These are phyloP conservation scores for Fusarium marasasianum DNA, from an alignment of 2,329 filamentous ascomycete genomes.

Conservation along the genomic window DNA sequence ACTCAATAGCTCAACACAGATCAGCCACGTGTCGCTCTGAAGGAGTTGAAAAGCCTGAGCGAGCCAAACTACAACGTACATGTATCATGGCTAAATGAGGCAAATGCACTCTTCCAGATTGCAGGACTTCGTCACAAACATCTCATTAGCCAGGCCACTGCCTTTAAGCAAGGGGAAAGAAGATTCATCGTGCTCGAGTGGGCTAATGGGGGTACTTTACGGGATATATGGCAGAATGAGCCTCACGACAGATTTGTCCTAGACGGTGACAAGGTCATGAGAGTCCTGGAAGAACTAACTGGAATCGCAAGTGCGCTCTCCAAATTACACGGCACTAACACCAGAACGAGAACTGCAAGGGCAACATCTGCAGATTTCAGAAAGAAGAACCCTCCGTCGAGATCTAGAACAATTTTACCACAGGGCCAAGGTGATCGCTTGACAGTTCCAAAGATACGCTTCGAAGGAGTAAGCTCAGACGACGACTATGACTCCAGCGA, in stretches of 20 bases:
- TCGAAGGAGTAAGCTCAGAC: background rate
- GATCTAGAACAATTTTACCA: background rate
- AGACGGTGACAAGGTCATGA: background rate
- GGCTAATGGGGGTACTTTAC: slow-evolving; percentile 22
- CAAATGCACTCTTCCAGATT: slow-evolving; percentile 13
- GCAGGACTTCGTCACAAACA: slow-evolving; percentile 5
- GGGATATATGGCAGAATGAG: slow-evolving; percentile 12
- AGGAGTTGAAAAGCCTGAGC: slow-evolving; percentile 5
- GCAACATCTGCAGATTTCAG: background rate
- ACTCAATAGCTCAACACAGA: background rate
- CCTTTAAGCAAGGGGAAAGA: background rate
- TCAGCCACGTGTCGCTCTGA: slow-evolving; percentile 3
- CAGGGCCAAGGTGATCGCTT: background rate
- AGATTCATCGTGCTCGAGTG: slow-evolving; percentile 28
- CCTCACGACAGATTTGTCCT: background rate
- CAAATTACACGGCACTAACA: background rate
- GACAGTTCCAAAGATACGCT: background rate
- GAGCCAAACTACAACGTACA: slow-evolving; percentile 4
- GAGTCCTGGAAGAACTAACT: slow-evolving; percentile 14
- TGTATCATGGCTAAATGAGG: background rate
- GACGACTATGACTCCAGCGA: background rate
- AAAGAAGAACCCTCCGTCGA: background rate
- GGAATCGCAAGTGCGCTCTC: slow-evolving; percentile 20
- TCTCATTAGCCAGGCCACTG: slow-evolving; percentile 9
- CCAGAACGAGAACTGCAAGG: background rate